Evolutionary conservation across 805 yeast genomes (phyloP).

Genomic region (Candida silvatica): DNA sequence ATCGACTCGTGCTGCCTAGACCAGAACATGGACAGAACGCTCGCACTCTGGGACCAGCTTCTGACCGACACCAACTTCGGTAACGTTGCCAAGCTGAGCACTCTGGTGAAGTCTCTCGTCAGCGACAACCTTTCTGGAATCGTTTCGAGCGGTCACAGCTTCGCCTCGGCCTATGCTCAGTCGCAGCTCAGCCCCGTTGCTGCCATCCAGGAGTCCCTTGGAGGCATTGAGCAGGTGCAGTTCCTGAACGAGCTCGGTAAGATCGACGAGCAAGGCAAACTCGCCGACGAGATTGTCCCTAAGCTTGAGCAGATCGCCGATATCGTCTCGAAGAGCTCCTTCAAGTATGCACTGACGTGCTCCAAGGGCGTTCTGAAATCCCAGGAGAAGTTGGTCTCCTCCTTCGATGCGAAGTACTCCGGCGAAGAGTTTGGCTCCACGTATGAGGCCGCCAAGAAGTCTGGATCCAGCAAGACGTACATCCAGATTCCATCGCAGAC

Average conservation of each 20-base stretch:
- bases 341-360: conserved; percentile 52
- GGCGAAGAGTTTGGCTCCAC: conserved; percentile 1
- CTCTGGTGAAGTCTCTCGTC: conserved; percentile 64
- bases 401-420: conserved; percentile 20
- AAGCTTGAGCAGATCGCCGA: conserved; percentile 45
- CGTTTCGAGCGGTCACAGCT: conserved; percentile 84
- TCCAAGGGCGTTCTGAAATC: conserved; percentile 31
- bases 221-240: conserved; percentile 73
- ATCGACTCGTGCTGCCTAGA: conserved; percentile 66
- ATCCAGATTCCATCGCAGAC: conserved; percentile 83
- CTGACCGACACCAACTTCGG: conserved; percentile 58
- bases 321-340: conserved; percentile 31
- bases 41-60: conserved; percentile 62
- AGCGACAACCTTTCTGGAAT: conserved; percentile 72
- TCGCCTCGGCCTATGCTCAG: conserved; percentile 61
- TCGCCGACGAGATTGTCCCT: conserved; percentile 55
- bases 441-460: conserved; percentile 10
- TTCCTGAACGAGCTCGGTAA: conserved; percentile 54
- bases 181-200: conserved; percentile 55
- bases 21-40: conserved; percentile 49
- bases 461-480: conserved; percentile 28
- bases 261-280: conserved; percentile 39
- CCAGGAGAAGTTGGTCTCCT: conserved; percentile 28
- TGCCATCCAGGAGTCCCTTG: conserved; percentile 50
- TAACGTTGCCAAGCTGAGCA: conserved; percentile 58